Evolutionary conservation across 768 basidiomycete species (phyloP).

Genomic region (Clitopilus hobsonii): DNA sequence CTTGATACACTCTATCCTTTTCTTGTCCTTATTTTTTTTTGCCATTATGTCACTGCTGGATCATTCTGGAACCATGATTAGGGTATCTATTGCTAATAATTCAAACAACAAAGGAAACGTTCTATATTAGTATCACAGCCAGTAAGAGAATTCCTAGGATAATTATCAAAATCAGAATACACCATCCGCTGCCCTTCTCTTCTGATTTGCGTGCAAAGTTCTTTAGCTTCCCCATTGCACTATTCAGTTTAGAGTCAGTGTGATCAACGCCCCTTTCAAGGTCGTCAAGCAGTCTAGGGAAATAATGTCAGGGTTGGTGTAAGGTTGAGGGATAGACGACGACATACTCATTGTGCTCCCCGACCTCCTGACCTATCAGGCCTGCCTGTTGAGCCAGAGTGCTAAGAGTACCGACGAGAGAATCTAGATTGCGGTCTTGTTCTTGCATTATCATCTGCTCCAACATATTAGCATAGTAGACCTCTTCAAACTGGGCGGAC

Average conservation of each 20-base stretch:
- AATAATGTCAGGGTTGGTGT: background rate
- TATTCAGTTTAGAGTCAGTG: constrained; percentile 60
- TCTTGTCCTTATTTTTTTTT: no score
- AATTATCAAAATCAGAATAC: constrained; percentile 79
- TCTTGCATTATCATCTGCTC: constrained; percentile 78
- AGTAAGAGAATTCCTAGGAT: constrained; percentile 74
- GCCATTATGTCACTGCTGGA: no score
- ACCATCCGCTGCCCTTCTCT: constrained; percentile 89
- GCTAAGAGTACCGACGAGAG: constrained; percentile 80
- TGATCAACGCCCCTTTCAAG: constrained; percentile 69
- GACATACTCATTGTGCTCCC: constrained; percentile 85
- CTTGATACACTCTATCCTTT: background rate
- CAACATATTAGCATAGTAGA: background rate
- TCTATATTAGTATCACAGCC: constrained; percentile 70
- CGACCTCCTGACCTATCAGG: constrained; percentile 90
- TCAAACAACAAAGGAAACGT: background rate
- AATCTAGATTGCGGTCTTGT: constrained; percentile 87
- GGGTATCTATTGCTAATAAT: background rate
- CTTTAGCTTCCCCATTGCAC: constrained; percentile 64
- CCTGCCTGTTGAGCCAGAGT: constrained; percentile 89
- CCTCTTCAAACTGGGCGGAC: background rate
- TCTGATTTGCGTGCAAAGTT: constrained; percentile 86
- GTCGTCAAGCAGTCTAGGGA: constrained; percentile 71
- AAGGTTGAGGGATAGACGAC: background rate
- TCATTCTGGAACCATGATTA: no score